Evolutionary conservation across 2,329 filamentous ascomycete genomes (phyloP), one percentile per base, ranked within the genome.

Genomic region (Trichoderma koningiopsis): DNA sequence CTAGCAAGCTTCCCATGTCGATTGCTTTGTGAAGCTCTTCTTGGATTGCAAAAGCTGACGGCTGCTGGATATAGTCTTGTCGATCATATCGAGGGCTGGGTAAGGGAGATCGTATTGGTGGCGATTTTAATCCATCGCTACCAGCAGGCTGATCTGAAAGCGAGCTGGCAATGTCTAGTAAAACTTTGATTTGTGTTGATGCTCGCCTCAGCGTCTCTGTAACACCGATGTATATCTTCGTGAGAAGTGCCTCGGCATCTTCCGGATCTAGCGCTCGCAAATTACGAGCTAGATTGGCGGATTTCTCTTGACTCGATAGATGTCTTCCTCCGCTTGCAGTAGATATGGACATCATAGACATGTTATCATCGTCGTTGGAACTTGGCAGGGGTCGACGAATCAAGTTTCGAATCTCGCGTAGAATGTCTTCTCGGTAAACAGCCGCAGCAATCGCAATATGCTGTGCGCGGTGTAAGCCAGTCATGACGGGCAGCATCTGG

Each of bases 161-260:
- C 14, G 88, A 90, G 77, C 94, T 97, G 0, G 94, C 96, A 24
- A 97, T 92, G 79, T 99, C 96, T 11, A 99, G 85, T n/a, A 99
- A 81, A 11, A 98, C 90, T 79, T 99, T 99, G 68, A 96, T 92
- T 77, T 98, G 95, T 0, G 93, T 94, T 22, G 93, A 93, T 8
- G 97, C 83, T 75, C 96, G 87, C 68, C 96, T 87, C 59, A 99
- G 79, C 4, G 92, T 92, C 81, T 99, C 96, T 4, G 95, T 91
- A 10, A 97, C 91, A 40, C 92, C 89, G 22, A 94, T 91, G 76
- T 98, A 99, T 19, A 97, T 91, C 69, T 89, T 92, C 35, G 89
- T 84, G 16, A 98, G 86, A 74, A 98, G 87, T 7, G 90, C 88
- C 79, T 98, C 95, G 0, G 94, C 93, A 79, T 97, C 94, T 68